phyloP scores from a whole-genome alignment of 139 green algal genomes.

The Asterochloris sp. region DNA sequence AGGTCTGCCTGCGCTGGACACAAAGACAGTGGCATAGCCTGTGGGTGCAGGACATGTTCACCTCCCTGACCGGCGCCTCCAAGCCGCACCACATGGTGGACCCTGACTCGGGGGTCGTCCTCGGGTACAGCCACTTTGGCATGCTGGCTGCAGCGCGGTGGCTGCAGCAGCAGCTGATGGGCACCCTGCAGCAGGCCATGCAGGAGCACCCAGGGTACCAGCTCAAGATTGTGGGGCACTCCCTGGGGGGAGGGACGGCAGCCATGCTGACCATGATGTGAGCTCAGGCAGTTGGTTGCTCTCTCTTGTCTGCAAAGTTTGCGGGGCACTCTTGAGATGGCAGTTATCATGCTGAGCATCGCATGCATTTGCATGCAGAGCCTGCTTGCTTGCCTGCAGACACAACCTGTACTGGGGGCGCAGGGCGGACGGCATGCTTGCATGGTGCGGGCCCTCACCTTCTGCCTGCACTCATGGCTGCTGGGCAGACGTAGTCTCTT shows the following conservation, averaged over 20 bases:
- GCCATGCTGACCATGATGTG: constrained; percentile 89
- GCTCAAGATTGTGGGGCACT: constrained; percentile 63
- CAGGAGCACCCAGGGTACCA: constrained; percentile 38
- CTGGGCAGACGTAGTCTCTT: no score
- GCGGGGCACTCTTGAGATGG: no score
- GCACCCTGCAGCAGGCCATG: constrained; percentile 52
- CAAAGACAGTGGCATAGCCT: background rate
- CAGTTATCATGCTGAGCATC: background rate
- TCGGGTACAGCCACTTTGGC: constrained; percentile 85
- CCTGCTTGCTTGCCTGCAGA: no score
- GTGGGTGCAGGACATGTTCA: constrained; percentile 34
- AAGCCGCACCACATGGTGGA: constrained; percentile 85
- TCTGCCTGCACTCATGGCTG: no score
- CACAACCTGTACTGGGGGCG: no score
- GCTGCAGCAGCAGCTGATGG: constrained; percentile 46
- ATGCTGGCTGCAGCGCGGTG: constrained; percentile 88
- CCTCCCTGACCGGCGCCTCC: constrained; percentile 43
- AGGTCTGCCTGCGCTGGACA: no score
- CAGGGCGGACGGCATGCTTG: no score
- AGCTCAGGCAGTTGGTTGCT: background rate
- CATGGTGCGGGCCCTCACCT: no score
- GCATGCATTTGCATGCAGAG: background rate
- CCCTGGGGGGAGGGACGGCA: constrained; percentile 79
- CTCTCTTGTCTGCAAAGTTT: no score
- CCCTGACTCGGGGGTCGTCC: constrained; percentile 42